These are phyloP conservation scores for Candida sonorensis DNA, from an alignment of 805 yeast genomes.

Conservation along the genomic window DNA sequence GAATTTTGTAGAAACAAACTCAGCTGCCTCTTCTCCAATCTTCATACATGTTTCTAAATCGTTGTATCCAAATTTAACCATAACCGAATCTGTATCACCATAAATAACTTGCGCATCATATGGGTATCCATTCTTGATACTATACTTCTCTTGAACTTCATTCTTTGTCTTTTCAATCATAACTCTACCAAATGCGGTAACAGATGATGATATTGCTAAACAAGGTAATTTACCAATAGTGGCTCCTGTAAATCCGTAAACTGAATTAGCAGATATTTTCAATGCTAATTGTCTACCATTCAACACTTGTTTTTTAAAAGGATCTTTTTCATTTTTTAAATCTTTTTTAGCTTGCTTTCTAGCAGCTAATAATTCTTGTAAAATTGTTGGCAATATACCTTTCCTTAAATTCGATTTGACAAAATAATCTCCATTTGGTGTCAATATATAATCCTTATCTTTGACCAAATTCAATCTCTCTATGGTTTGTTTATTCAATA, in stretches of 20 bases:
- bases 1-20: conserved; percentile 70
- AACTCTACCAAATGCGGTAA: conserved; percentile 90
- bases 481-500: conserved; percentile 63
- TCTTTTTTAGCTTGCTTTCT: conserved; percentile 91
- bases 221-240: conserved; percentile 97
- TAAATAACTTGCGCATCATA: conserved; percentile 87
- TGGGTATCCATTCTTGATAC: conserved; percentile 74
- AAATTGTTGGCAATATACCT: conserved; percentile 88
- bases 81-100: conserved; percentile 99
- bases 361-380: conserved; percentile 82
- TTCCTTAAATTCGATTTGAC: conserved; percentile 62
- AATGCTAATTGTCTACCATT: conserved; percentile 97
- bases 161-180: conserved; percentile 92
- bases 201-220: conserved; percentile 90
- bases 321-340: conserved; percentile 87
- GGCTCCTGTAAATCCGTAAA: conserved; percentile 98
- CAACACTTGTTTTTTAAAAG: conserved; percentile 85
- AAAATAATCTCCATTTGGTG: conserved; percentile 92
- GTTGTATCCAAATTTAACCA: conserved; percentile 90
- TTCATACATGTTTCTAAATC: conserved; percentile 83
- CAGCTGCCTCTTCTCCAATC: conserved; percentile 93
- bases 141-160: conserved; percentile 75
- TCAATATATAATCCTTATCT: conserved; percentile 70
- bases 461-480: conserved; percentile 55
- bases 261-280: conserved; percentile 96